Evolutionary conservation across 495 filamentous ascomycete genomes (phyloP), one percentile per base, ranked within the genome.

Genomic region (Hypoxylon fuscum): DNA sequence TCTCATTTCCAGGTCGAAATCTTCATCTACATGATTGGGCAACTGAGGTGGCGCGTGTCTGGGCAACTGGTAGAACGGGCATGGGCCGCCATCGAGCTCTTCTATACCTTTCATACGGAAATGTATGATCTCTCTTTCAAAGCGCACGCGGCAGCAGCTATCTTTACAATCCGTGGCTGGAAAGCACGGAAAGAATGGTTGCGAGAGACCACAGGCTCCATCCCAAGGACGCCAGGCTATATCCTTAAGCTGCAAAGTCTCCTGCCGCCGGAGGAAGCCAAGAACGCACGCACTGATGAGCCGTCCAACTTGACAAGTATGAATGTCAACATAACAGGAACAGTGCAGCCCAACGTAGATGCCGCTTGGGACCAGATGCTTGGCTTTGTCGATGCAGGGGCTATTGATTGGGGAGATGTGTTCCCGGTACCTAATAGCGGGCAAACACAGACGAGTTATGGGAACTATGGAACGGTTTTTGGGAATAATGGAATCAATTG

Each of bases 11-110:
- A 83, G 49, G 56, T 81, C 22, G 81, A 83, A 57, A 68, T 82
- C 12, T 82, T 84, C 54, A 73, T 82, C 44, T 86, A 81, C 65
- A 69, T 84, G 54, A 66, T 80, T 1, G 81, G 77, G 27, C 81
- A 85, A 53, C 75, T 87, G 17, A 76, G 77, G 31, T 68, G 73
- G 35, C 80, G 81, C 18, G 80, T 74, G 1, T 75, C 76, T 22
- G 84, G 82, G 25, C 59, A 59, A 3, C 68, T 84, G 21, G 81
- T 81, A 27, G 82, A 85, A 40, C 75, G 82, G 20, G 81, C 81
- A 10, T 85, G 84, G 84, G 55, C 51, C 9, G 71, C 76, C 35
- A 64, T 83, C 15, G 68, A 72, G 9, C 43, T 66, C 9, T 64
- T 76, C 14, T 85, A 78, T 59, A 58, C 68, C 0, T 75, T 72